Conservation (phyloP, 768 basidiomycete genomes). For the Naematelia encephala region DNA sequence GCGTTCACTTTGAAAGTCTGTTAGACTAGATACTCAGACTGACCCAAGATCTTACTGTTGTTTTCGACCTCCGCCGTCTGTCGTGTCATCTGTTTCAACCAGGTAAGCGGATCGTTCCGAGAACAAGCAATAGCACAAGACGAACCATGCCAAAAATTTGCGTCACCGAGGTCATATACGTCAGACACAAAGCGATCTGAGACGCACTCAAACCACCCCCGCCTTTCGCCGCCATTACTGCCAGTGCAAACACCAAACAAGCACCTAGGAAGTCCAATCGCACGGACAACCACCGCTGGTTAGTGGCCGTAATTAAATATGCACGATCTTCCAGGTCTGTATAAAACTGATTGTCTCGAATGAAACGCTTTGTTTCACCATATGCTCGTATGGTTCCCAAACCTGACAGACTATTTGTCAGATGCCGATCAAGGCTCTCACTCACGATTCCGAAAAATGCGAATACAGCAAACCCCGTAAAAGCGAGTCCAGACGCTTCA, state of each 20-base stretch:
- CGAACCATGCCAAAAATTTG: slow-evolving; percentile 45
- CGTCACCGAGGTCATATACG: slow-evolving; percentile 49
- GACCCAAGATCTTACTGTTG: slow-evolving; percentile 57
- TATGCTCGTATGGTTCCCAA: slow-evolving; percentile 75
- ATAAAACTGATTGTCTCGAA: slow-evolving; percentile 66
- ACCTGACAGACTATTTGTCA: slow-evolving; percentile 32
- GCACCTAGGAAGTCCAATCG: slow-evolving; percentile 83
- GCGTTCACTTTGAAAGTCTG: slow-evolving; percentile 27
- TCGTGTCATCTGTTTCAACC: slow-evolving; percentile 27
- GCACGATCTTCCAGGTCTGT: slow-evolving; percentile 89
- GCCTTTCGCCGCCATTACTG: slow-evolving; percentile 71
- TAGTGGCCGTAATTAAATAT: slow-evolving; percentile 71
- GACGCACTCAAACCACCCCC: slow-evolving; percentile 70
- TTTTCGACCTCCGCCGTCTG: slow-evolving; percentile 71
- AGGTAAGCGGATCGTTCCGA: neutral
- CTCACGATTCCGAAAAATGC: slow-evolving; percentile 81
- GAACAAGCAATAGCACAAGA: neutral
- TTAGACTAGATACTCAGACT: slow-evolving; percentile 12
- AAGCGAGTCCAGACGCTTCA: slow-evolving; percentile 69
- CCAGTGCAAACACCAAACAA: slow-evolving; percentile 55
- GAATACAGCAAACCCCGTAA: slow-evolving; percentile 81
- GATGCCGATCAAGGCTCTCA: slow-evolving; percentile 54
- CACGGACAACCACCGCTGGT: slow-evolving; percentile 73
- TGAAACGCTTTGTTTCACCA: slow-evolving; percentile 71
- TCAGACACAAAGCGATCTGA: slow-evolving; percentile 72